Percentiles rank a stretch among this genome's conserved stretches.
Evolutionary conservation across 352 stramenopile genomes (phyloP).

Genomic region (Pythium utonaiense): DNA sequence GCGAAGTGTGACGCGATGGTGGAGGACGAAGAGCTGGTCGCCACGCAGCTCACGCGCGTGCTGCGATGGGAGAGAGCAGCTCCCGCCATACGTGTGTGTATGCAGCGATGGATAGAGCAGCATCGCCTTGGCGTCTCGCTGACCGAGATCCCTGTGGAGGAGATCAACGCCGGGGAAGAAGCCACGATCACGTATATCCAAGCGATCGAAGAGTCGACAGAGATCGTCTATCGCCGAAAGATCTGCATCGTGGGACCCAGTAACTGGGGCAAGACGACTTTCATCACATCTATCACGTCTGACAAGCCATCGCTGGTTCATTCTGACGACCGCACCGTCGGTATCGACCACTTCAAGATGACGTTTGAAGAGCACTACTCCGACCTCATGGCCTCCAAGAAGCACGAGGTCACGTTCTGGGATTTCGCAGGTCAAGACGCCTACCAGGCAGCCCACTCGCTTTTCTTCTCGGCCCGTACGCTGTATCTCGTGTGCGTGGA

Average conservation of each 20-base stretch:
- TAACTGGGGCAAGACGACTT: slow-evolving; percentile 27
- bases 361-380: neutral
- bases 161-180: neutral
- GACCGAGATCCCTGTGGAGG: neutral
- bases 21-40: neutral
- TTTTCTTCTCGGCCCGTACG: slow-evolving; percentile 16
- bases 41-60: neutral
- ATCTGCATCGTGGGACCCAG: slow-evolving; percentile 29
- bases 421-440: slow-evolving; percentile 13
- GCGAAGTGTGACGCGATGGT: slow-evolving; percentile 10
- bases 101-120: neutral
- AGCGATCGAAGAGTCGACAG: neutral
- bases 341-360: slow-evolving; percentile 26
- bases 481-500: slow-evolving; percentile 15
- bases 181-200: neutral
- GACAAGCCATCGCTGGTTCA: neutral
- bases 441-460: slow-evolving; percentile 13
- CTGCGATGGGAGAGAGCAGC: neutral
- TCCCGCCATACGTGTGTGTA: neutral
- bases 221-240: slow-evolving; percentile 11
- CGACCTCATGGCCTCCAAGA: neutral
- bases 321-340: slow-evolving; percentile 24
- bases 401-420: slow-evolving; percentile 19
- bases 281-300: slow-evolving; percentile 26
- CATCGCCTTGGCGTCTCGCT: neutral